These are phyloP conservation scores for Aspergillus haitiensis DNA, from an alignment of 495 filamentous ascomycete genomes.

Conservation along the genomic window DNA sequence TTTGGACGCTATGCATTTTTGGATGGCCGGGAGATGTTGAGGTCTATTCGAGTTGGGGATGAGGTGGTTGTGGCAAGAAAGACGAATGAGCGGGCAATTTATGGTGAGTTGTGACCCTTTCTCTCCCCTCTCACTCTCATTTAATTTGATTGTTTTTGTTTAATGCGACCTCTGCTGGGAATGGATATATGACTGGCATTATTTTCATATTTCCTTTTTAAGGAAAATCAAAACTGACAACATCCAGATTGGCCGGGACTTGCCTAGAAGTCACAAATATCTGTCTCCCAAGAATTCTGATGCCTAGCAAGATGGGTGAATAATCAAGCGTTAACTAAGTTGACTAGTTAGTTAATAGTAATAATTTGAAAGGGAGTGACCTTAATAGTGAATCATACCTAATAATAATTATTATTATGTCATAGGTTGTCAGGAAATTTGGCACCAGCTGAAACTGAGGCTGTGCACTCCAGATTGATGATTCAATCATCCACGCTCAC, in stretches of 20 bases:
- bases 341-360: slow-evolving; percentile 6
- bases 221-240: slow-evolving; percentile 17
- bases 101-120: slow-evolving; percentile 51
- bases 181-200: too few relatives aligned
- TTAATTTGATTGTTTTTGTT: background rate
- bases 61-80: slow-evolving; percentile 60
- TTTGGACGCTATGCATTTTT: slow-evolving; percentile 84
- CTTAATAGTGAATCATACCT: background rate
- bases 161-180: background rate
- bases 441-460: slow-evolving; percentile 18
- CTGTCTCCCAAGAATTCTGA: slow-evolving; percentile 1
- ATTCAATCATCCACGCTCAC: slow-evolving; percentile 6
- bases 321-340: background rate
- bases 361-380: background rate
- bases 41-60: slow-evolving; percentile 64
- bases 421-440: slow-evolving; percentile 4
- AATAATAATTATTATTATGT: background rate
- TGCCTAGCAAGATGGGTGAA: background rate
- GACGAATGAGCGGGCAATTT: slow-evolving; percentile 59
- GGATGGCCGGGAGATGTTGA: slow-evolving; percentile 30
- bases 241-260: slow-evolving; percentile 36
- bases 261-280: slow-evolving; percentile 9
- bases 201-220: background rate
- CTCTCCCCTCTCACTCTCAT: background rate
- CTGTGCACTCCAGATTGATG: slow-evolving; percentile 3